Percentiles rank a stretch among this genome's conserved stretches.
These are phyloP conservation scores for Solioccasus polychromus DNA, from an alignment of 768 basidiomycete species.

Conservation along the genomic window DNA sequence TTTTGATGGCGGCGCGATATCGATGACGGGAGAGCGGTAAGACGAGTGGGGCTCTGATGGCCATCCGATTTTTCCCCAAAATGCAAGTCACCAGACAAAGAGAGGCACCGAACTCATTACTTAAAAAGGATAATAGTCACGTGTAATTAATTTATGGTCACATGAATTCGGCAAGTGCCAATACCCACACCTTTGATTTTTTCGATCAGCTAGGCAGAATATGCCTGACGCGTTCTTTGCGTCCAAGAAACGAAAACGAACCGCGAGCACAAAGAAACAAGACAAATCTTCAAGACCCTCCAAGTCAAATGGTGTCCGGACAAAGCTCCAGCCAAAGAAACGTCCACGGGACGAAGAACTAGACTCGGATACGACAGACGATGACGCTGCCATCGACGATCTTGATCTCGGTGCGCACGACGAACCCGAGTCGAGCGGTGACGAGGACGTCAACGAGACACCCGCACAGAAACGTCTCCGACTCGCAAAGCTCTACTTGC, in stretches of 20 bases:
- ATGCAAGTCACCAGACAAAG: too few relatives aligned
- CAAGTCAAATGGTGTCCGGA: conserved; percentile 25
- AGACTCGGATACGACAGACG: conserved; percentile 57
- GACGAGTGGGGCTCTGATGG: conserved; percentile 3
- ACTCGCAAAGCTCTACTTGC: conserved; percentile 86
- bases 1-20: background rate
- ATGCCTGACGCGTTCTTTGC: conserved; percentile 90
- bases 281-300: conserved; percentile 1
- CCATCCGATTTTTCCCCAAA: conserved; percentile 16
- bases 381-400: conserved; percentile 57
- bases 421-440: conserved; percentile 63
- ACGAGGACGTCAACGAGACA: conserved; percentile 86
- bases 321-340: conserved; percentile 23
- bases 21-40: background rate
- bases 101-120: background rate
- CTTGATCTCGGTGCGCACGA: conserved; percentile 66
- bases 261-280: conserved; percentile 28
- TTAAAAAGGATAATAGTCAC: conserved; percentile 1
- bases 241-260: conserved; percentile 61
- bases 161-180: conserved; percentile 17
- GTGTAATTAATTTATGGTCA: conserved; percentile 1
- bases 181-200: conserved; percentile 20
- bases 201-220: conserved; percentile 9
- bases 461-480: conserved; percentile 91
- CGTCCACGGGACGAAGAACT: conserved; percentile 58